phyloP scores from a whole-genome alignment of 2,329 filamentous ascomycete genomes.

The Alternaria sp. region DNA sequence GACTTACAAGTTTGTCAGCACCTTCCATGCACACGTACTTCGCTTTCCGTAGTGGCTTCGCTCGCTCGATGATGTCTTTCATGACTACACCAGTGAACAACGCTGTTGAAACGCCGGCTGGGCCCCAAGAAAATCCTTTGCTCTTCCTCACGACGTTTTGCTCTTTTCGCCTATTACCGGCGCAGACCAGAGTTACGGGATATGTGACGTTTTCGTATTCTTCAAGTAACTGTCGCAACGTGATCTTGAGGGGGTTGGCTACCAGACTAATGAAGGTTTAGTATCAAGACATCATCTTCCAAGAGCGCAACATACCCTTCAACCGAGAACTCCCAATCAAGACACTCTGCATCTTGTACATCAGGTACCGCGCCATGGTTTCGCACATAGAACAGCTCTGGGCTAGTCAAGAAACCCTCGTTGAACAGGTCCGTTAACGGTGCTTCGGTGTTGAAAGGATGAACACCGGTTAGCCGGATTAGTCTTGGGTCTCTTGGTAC shows the following conservation, averaged over 20 bases:
- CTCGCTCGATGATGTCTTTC: constrained; percentile 71
- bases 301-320: constrained; percentile 63
- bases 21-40: constrained; percentile 91
- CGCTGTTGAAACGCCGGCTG: constrained; percentile 84
- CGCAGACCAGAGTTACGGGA: constrained; percentile 88
- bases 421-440: constrained; percentile 80
- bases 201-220: constrained; percentile 83
- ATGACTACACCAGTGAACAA: constrained; percentile 85
- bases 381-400: constrained; percentile 88
- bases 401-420: constrained; percentile 82
- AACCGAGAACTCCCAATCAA: constrained; percentile 81
- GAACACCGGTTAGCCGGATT: constrained; percentile 84
- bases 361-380: constrained; percentile 86
- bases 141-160: constrained; percentile 90
- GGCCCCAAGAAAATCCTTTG: constrained; percentile 93
- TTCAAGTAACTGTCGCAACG: constrained; percentile 72
- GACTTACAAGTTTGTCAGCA: constrained; percentile 73
- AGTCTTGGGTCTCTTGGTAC: constrained; percentile 80
- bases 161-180: constrained; percentile 89
- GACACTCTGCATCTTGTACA: constrained; percentile 73
- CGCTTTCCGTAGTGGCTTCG: constrained; percentile 71
- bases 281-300: not conserved
- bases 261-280: constrained; percentile 63
- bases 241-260: constrained; percentile 74
- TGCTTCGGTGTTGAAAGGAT: constrained; percentile 90